A percentile compares a stretch with the other conserved stretches of the same genome.
Evolutionary conservation across 345 rosid genomes (phyloP).

Genomic region (Arabidopsis arenosa): DNA sequence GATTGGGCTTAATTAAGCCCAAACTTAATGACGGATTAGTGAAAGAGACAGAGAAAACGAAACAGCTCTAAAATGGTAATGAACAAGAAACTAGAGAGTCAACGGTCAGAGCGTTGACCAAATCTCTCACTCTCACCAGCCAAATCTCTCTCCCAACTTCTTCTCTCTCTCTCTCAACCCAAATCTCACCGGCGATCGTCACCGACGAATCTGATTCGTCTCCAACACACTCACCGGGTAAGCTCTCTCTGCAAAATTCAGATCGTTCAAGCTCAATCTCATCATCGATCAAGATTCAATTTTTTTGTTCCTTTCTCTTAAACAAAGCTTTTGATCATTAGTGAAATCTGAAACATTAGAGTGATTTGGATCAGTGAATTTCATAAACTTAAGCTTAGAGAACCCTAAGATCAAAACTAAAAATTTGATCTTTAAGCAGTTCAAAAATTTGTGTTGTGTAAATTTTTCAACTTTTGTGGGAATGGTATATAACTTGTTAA

Average conservation of each 20-base stretch:
- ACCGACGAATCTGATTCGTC: slow-evolving; percentile 28
- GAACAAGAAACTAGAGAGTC: slow-evolving; percentile 37
- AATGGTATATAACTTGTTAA: background rate
- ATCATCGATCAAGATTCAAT: slow-evolving; percentile 25
- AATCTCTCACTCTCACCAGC: slow-evolving; percentile 41
- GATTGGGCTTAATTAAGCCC: slow-evolving; percentile 34
- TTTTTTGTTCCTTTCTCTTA: slow-evolving; percentile 15
- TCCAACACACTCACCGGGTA: slow-evolving; percentile 16
- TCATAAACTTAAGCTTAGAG: slow-evolving; percentile 1
- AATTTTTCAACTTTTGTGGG: slow-evolving; percentile 16
- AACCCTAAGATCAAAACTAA: background rate
- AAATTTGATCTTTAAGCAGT: slow-evolving; percentile 5
- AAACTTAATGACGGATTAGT: background rate
- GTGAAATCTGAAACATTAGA: background rate
- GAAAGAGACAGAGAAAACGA: background rate
- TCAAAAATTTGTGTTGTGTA: slow-evolving; percentile 6
- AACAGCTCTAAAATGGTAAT: slow-evolving; percentile 29
- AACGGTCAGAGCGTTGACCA: slow-evolving; percentile 44
- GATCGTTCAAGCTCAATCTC: slow-evolving; percentile 21
- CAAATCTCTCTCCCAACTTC: slow-evolving; percentile 29
- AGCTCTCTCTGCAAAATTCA: slow-evolving; percentile 25
- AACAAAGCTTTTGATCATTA: slow-evolving; percentile 7
- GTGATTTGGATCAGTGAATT: slow-evolving; percentile 12
- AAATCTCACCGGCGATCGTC: slow-evolving; percentile 41
- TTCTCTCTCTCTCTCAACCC: slow-evolving; percentile 11